Base-by-base conservation (phyloP, 1,284 basidiomycete species). In the Leccinum ponderosum region DNA sequence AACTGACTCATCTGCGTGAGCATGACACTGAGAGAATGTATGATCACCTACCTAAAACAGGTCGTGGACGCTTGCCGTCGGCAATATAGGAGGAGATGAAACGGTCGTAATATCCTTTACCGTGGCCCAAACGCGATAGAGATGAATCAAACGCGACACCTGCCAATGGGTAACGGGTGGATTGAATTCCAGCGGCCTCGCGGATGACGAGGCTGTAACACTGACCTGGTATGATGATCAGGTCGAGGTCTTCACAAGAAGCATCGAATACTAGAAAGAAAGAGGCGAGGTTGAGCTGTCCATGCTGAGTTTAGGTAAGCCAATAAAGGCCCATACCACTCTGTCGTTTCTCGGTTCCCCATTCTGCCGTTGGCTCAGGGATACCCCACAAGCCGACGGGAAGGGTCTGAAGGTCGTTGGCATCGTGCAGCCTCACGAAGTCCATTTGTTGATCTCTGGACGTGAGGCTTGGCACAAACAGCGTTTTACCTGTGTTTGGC, bases 101-200 rank as follows among this genome's bases (percentile, higher is more conserved):
- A 22, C 80, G 79, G 75, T 93, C 90, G 67, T 93, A 93, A 75
- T 89, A 91, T 6, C 91, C 90, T 73, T 90, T 92, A 42, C 90
- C 90, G 67, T 91, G 89, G 6, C 90, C 91, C 25, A 93, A 80
- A 35, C 90, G 86, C 57, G 85, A 85, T 60, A 88, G 72, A n/a
- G 81, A 81, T 54, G 75, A 78, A 75, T 92, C 90, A 67, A 92
- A 93, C n/a, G 87, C 90, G 56, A 93, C 83, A 35, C 87, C 90
- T 90, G 62, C 42, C 37, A 60, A 61, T 7, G 35, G 59, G 58
- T 57, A 56, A 62, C 39, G 54, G 53, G 53, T 9, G 54, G 57
- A 39, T 56, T 64, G 44, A 31, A 59, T 55, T 57, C 17, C 29
- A n/a, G 54, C 20, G 55, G 54, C 58, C 59, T 64, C 64, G 50